Conservation (phyloP, 805 yeast species). For the Maudiozyma bulderi region DNA sequence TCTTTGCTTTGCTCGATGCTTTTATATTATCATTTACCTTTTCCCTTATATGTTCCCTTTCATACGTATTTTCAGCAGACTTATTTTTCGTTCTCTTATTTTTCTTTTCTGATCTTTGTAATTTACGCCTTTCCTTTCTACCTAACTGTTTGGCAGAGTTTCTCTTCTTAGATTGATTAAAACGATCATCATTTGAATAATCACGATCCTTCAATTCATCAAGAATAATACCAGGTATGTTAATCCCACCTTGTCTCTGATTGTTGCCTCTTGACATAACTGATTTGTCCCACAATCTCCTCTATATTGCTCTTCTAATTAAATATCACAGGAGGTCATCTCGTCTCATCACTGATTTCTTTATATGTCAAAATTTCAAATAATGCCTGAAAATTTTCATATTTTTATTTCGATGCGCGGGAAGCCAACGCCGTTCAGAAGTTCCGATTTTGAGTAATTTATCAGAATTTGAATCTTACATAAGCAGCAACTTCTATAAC, state of each 20-base stretch:
- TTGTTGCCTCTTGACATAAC: conserved; percentile 5
- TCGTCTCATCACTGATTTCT: background rate
- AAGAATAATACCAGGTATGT: conserved; percentile 45
- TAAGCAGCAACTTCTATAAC: too few species aligned
- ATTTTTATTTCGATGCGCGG: too few species aligned
- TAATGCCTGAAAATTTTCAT: too few species aligned
- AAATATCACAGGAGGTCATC: background rate
- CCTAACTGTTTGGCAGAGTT: conserved; percentile 22
- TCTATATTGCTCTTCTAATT: background rate
- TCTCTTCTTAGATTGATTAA: conserved; percentile 25
- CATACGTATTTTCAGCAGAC: background rate
- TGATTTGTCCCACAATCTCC: background rate
- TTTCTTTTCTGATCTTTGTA: conserved; percentile 31
- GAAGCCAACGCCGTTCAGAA: too few species aligned
- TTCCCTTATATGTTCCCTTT: background rate
- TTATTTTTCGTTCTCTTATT: conserved; percentile 8
- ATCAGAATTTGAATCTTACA: too few species aligned
- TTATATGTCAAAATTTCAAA: background rate
- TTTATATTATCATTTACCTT: background rate
- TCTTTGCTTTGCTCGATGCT: background rate
- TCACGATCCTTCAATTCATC: conserved; percentile 44
- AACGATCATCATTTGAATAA: conserved; percentile 35
- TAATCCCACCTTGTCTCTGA: conserved; percentile 34
- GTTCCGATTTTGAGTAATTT: too few species aligned
- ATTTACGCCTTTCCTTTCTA: conserved; percentile 37